Evolutionary conservation across 1,139 yeast species (phyloP).

Genomic region (Scheffersomyces quercinus): DNA sequence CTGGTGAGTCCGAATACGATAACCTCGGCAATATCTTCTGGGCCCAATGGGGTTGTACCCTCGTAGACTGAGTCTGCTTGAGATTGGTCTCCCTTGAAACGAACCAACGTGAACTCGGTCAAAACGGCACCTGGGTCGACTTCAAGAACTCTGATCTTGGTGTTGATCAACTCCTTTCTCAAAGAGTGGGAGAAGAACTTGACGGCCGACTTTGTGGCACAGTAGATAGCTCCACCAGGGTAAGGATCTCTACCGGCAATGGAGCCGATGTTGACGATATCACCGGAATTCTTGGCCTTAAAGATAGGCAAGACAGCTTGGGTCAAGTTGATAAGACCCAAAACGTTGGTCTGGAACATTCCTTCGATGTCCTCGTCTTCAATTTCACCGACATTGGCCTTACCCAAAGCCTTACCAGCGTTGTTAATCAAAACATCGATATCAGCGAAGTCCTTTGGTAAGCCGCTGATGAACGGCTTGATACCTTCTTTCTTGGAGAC

Average conservation of each 20-base stretch:
- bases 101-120: constrained; percentile 78
- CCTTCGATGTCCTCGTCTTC: constrained; percentile 31
- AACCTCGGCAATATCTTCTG: constrained; percentile 80
- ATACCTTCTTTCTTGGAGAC: constrained; percentile 38
- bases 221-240: constrained; percentile 84
- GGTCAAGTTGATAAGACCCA: constrained; percentile 42
- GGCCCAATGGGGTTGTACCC: constrained; percentile 71
- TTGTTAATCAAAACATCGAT: constrained; percentile 43
- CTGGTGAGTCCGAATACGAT: constrained; percentile 73
- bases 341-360: constrained; percentile 45
- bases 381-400: constrained; percentile 37
- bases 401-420: constrained; percentile 48
- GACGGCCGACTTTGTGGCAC: constrained; percentile 86
- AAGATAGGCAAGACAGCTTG: constrained; percentile 45
- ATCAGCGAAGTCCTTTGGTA: constrained; percentile 39
- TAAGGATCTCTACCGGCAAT: constrained; percentile 91
- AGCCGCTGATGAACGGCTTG: constrained; percentile 28
- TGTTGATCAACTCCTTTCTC: constrained; percentile 74
- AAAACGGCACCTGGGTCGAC: constrained; percentile 88
- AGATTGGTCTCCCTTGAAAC: constrained; percentile 69
- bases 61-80: constrained; percentile 73
- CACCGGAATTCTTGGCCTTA: constrained; percentile 60
- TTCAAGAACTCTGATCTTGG: constrained; percentile 77
- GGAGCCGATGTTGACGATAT: constrained; percentile 80
- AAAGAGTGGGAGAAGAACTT: constrained; percentile 73